Evolutionary conservation across 2,329 filamentous ascomycete genomes (phyloP).

Genomic region (Alternaria consortialis): DNA sequence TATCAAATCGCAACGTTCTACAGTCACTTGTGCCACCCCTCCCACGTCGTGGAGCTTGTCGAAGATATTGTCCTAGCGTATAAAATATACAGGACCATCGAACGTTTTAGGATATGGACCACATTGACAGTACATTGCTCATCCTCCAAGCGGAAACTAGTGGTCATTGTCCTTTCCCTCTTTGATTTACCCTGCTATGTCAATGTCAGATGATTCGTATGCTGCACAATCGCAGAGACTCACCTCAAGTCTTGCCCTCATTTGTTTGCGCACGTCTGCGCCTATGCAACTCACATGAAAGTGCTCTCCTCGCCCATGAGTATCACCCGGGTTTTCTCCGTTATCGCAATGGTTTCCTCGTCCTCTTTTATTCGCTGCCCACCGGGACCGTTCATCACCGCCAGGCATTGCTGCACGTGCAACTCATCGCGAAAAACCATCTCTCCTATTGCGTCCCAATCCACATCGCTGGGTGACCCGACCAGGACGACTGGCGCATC

Average conservation of each 20-base stretch:
- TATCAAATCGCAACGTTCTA: neutral
- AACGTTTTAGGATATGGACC: neutral
- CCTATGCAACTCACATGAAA: neutral
- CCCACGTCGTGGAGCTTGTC: neutral
- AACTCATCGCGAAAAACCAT: slow-evolving; percentile 35
- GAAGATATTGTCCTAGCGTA: neutral
- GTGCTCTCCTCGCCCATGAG: slow-evolving; percentile 19
- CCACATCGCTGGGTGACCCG: slow-evolving; percentile 25
- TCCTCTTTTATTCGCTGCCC: slow-evolving; percentile 32
- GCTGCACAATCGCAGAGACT: neutral
- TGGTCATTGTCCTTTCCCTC: neutral
- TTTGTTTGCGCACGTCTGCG: neutral
- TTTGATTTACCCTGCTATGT: neutral
- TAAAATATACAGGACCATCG: neutral
- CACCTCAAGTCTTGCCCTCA: neutral
- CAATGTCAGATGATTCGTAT: neutral
- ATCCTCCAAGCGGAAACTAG: slow-evolving; percentile 26
- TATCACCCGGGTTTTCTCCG: slow-evolving; percentile 21
- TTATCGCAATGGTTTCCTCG: slow-evolving; percentile 30
- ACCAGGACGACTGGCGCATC: slow-evolving; percentile 31
- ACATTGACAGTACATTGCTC: neutral
- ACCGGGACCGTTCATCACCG: slow-evolving; percentile 23
- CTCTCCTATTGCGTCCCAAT: slow-evolving; percentile 32
- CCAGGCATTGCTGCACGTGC: slow-evolving; percentile 33
- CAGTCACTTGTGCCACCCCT: neutral